These are phyloP conservation scores for Trichoderma koningiopsis DNA, from an alignment of 2,329 filamentous ascomycete genomes.

Conservation along the genomic window DNA sequence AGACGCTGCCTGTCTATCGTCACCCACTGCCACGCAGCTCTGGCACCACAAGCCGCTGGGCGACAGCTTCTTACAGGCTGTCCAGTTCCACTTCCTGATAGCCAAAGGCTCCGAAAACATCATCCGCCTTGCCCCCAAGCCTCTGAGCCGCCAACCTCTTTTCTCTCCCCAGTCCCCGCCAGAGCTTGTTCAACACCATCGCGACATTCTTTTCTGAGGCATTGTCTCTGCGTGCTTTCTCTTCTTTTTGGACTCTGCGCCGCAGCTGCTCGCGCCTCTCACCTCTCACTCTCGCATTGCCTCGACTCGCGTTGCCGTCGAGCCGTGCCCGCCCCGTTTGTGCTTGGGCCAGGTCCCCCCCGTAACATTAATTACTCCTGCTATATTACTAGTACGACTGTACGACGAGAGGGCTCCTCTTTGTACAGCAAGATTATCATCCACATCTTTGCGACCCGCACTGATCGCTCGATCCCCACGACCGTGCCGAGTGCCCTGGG, in stretches of 20 bases:
- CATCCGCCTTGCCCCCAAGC: slow-evolving; percentile 32
- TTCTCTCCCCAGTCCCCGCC: slow-evolving; percentile 30
- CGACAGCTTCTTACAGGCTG: slow-evolving; percentile 22
- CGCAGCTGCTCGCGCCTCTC: not conserved
- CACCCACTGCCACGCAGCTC: slow-evolving; percentile 23
- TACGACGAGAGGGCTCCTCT: slow-evolving; percentile 13
- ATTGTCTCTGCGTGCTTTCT: slow-evolving; percentile 36
- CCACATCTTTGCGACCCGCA: slow-evolving; percentile 19
- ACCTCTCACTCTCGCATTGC: slow-evolving; percentile 19
- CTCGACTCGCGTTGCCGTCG: slow-evolving; percentile 21
- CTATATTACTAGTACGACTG: slow-evolving; percentile 13
- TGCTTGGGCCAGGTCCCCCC: slow-evolving; percentile 20
- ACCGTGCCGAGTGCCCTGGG: slow-evolving; percentile 29
- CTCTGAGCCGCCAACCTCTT: slow-evolving; percentile 31
- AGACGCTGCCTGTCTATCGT: slow-evolving; percentile 3
- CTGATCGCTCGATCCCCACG: slow-evolving; percentile 29
- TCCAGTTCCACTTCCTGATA: slow-evolving; percentile 26
- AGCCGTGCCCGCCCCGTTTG: slow-evolving; percentile 23
- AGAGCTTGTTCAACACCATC: slow-evolving; percentile 32
- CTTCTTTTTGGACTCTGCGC: slow-evolving; percentile 6
- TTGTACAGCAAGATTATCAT: slow-evolving; percentile 14
- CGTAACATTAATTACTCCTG: slow-evolving; percentile 23
- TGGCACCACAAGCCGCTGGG: slow-evolving; percentile 21
- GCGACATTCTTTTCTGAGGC: slow-evolving; percentile 34
- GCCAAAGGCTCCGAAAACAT: slow-evolving; percentile 33